phyloP scores from a whole-genome alignment of 495 filamentous ascomycete genomes.

The Aspergillus avenaceus region DNA sequence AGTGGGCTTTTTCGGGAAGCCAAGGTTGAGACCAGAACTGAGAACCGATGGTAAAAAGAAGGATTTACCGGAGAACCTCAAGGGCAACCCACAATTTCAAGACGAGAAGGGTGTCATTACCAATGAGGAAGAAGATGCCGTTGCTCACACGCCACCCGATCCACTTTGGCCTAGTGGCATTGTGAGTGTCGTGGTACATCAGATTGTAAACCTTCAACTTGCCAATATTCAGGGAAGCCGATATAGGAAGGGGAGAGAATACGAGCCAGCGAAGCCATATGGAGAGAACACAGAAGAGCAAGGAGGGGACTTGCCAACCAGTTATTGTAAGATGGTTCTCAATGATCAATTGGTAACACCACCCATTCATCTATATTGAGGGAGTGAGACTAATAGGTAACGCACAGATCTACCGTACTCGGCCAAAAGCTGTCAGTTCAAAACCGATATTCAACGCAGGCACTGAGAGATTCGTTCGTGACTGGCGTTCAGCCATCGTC shows the following conservation, averaged over 20 bases:
- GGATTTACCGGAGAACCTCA: conserved; percentile 65
- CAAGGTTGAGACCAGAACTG: conserved; percentile 75
- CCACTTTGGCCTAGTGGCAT: conserved; percentile 91
- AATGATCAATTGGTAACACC: conserved; percentile 74
- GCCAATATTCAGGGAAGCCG: conserved; percentile 63
- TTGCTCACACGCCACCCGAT: conserved; percentile 86
- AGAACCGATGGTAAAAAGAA: conserved; percentile 81
- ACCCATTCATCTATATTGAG: neutral
- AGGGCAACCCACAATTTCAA: conserved; percentile 72
- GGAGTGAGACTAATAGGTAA: neutral
- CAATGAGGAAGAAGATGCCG: conserved; percentile 71
- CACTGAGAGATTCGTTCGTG: conserved; percentile 89
- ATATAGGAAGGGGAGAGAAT: conserved; percentile 73
- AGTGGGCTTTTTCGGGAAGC: conserved; percentile 89
- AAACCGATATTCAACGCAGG: conserved; percentile 97
- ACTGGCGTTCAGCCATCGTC: conserved; percentile 84
- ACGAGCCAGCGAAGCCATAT: conserved; percentile 81
- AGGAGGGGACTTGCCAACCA: conserved; percentile 71
- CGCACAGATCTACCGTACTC: conserved; percentile 71
- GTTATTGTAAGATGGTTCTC: conserved; percentile 85
- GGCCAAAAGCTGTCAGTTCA: conserved; percentile 84
- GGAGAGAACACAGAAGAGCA: conserved; percentile 81
- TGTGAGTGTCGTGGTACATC: conserved; percentile 78
- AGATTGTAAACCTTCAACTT: conserved; percentile 90
- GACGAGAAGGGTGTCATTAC: conserved; percentile 83